Evolutionary conservation across 73 alveolate genomes (phyloP).

Genomic region (Tetrahymena borealis): DNA sequence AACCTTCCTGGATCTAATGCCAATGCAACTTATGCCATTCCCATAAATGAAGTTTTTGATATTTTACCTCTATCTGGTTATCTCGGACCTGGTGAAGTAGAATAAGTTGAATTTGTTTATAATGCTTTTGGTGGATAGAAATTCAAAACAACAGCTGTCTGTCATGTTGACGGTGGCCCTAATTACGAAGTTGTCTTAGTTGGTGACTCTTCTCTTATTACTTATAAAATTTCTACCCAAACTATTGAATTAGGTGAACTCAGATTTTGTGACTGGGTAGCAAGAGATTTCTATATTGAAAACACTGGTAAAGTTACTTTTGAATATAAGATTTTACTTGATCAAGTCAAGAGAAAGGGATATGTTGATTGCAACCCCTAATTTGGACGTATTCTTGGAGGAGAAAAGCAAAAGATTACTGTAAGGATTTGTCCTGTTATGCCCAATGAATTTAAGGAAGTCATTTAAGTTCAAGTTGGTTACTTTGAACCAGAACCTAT

Average conservation of each 20-base stretch:
- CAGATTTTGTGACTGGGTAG: conserved; percentile 90
- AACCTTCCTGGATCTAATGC: not conserved
- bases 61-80: conserved; percentile 98
- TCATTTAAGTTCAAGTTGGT: conserved; percentile 90
- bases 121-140: conserved; percentile 92
- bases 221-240: conserved; percentile 87
- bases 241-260: conserved; percentile 96
- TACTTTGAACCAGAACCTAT: conserved; percentile 94
- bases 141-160: conserved; percentile 93
- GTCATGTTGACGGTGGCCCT: conserved; percentile 99
- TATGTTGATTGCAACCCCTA: conserved; percentile 82
- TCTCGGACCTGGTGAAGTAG: conserved; percentile 94
- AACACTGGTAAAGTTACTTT: conserved; percentile 97
- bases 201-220: conserved; percentile 94
- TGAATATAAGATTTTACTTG: conserved; percentile 83
- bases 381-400: conserved; percentile 84
- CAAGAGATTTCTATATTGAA: conserved; percentile 88
- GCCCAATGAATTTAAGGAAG: conserved; percentile 94
- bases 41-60: conserved; percentile 97
- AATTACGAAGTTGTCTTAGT: conserved; percentile 96
- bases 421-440: conserved; percentile 93
- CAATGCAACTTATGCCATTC: not conserved
- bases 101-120: conserved; percentile 88
- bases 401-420: conserved; percentile 85
- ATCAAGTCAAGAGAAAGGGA: conserved; percentile 85